Evolutionary conservation across 352 stramenopile species (phyloP).

Genomic region (Phytophthora syringae): DNA sequence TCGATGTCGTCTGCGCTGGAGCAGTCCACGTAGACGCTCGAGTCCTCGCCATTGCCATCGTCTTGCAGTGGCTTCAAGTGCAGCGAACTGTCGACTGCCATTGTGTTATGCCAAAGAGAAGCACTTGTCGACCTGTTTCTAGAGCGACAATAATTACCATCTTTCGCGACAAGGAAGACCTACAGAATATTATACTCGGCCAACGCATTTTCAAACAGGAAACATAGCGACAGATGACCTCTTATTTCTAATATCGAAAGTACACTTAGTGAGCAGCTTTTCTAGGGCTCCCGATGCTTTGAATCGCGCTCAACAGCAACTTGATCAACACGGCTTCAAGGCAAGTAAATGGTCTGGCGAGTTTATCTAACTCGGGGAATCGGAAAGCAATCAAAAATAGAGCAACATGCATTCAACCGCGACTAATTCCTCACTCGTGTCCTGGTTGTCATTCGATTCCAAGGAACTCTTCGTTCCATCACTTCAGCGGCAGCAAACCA

Average conservation of each 20-base stretch:
- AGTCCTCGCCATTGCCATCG: conserved; percentile 24
- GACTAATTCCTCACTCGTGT: conserved; percentile 42
- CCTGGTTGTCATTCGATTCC: conserved; percentile 36
- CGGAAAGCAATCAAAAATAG: conserved; percentile 45
- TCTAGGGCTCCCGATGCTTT: not conserved
- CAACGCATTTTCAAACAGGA: not conserved
- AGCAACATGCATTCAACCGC: conserved; percentile 56
- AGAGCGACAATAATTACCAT: not conserved
- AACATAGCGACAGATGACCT: not conserved
- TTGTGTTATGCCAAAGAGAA: not conserved
- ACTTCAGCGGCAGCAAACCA: conserved; percentile 39
- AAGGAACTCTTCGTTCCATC: conserved; percentile 35
- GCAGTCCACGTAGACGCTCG: conserved; percentile 18
- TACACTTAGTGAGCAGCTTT: not conserved
- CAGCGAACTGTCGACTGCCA: conserved; percentile 13
- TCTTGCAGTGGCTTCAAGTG: conserved; percentile 21
- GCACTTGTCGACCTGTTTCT: conserved; percentile 14
- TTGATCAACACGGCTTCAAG: not conserved
- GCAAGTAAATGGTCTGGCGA: conserved; percentile 21
- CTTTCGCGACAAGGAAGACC: conserved; percentile 1
- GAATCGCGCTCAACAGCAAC: too few species aligned
- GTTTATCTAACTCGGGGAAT: conserved; percentile 24
- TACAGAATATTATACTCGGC: conserved; percentile 18
- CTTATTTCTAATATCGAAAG: not conserved
- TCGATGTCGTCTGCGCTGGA: conserved; percentile 8